These are phyloP conservation scores for Delonix regia DNA, from an alignment of 306 rosid species.

Conservation along the genomic window DNA sequence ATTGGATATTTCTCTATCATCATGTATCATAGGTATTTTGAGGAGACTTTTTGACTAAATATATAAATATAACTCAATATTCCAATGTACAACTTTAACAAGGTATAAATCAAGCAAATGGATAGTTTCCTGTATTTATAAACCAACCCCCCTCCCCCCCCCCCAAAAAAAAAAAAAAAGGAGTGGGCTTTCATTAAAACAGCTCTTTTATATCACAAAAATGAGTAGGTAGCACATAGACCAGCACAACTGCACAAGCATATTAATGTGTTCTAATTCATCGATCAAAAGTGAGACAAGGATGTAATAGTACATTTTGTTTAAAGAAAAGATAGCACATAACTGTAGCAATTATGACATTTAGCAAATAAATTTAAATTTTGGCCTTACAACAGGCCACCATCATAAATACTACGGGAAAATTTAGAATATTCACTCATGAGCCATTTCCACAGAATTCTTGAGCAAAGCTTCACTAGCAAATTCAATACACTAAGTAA, in stretches of 20 bases:
- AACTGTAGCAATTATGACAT: no score
- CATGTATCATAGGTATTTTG: neutral
- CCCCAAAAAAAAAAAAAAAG: neutral
- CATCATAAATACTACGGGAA: slow-evolving; percentile 34
- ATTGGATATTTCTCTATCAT: neutral
- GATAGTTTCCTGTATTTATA: neutral
- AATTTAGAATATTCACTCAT: slow-evolving; percentile 37
- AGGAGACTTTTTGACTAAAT: neutral
- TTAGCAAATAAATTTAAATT: neutral
- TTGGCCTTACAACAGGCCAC: slow-evolving; percentile 8
- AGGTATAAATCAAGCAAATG: neutral
- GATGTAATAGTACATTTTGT: slow-evolving; percentile 5
- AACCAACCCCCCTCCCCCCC: no score
- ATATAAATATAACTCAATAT: slow-evolving; percentile 9
- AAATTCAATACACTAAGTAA: slow-evolving; percentile 59
- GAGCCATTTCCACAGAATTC: slow-evolving; percentile 51
- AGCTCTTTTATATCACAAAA: neutral
- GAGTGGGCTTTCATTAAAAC: neutral
- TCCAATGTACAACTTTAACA: neutral
- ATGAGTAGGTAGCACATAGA: neutral
- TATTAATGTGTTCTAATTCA: neutral
- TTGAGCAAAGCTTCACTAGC: slow-evolving; percentile 60
- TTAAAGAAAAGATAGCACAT: neutral
- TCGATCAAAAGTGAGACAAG: neutral
- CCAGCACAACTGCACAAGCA: neutral